Percentiles rank a stretch among this genome's conserved stretches.
phyloP scores from a whole-genome alignment of 441 rosid genomes.

The Corymbia calophylla region DNA sequence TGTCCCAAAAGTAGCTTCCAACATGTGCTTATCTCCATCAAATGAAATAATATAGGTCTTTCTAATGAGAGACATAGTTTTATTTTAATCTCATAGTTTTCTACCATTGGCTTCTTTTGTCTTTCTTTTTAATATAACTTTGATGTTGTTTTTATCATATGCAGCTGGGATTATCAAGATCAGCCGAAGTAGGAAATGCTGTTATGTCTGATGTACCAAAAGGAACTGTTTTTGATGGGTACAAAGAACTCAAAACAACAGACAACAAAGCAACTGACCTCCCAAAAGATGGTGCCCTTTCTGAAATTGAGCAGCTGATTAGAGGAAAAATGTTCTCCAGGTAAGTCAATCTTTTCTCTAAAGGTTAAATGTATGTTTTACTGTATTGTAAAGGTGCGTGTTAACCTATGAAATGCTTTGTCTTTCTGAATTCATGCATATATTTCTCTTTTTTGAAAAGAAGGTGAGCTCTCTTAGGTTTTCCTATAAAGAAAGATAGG shows the following conservation, averaged over 20 bases:
- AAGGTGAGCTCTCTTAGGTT: too few relatives aligned
- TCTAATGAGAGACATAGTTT: background rate
- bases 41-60: background rate
- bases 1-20: background rate
- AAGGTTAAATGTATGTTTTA: background rate
- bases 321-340: slow-evolving; percentile 55
- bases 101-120: background rate
- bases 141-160: background rate
- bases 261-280: background rate
- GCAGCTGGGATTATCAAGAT: slow-evolving; percentile 18
- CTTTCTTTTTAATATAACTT: background rate
- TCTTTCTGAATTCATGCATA: background rate
- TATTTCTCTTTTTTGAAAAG: background rate
- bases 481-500: too few relatives aligned
- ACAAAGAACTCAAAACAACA: slow-evolving; percentile 8
- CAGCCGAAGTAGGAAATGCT: slow-evolving; percentile 27
- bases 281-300: slow-evolving; percentile 24
- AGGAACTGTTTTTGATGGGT: slow-evolving; percentile 20
- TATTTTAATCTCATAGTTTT: background rate
- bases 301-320: slow-evolving; percentile 67
- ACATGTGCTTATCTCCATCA: background rate
- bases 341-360: slow-evolving; percentile 18
- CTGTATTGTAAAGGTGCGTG: background rate
- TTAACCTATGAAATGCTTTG: background rate
- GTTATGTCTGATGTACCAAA: slow-evolving; percentile 20